Evolutionary conservation across 129 eudicot species (phyloP).

Genomic region (Saposhnikovia divaricata): DNA sequence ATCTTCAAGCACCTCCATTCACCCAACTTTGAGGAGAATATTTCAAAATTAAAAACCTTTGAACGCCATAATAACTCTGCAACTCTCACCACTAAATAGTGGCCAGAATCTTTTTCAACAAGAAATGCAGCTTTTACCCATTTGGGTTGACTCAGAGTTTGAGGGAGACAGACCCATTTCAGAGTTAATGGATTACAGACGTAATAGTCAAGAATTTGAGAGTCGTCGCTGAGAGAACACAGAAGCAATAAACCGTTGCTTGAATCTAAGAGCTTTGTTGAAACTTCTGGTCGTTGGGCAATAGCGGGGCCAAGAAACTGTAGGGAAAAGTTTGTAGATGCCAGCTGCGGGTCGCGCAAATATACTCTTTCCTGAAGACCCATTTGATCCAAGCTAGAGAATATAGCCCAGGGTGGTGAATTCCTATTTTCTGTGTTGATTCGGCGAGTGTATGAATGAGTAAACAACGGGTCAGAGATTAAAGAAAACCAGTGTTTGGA

Average conservation of each 20-base stretch:
- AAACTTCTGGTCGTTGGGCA: background rate
- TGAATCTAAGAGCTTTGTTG: conserved; percentile 1
- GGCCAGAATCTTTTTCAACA: background rate
- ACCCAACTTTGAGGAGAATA: background rate
- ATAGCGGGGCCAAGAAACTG: background rate
- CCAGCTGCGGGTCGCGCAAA: background rate
- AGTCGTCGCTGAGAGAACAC: background rate
- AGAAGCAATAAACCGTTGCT: conserved; percentile 9
- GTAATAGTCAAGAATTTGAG: conserved; percentile 6
- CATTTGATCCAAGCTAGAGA: background rate
- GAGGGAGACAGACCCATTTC: conserved; percentile 9
- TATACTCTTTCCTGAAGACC: conserved; percentile 2
- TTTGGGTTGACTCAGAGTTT: conserved; percentile 2
- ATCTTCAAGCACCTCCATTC: conserved; percentile 3
- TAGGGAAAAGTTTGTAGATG: conserved; percentile 1
- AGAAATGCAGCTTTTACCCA: conserved; percentile 1
- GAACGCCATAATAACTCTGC: background rate
- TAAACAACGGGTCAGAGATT: background rate
- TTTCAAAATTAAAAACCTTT: conserved; percentile 3
- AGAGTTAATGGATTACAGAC: conserved; percentile 9
- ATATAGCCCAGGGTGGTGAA: background rate
- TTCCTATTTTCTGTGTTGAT: background rate
- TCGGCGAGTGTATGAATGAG: background rate
- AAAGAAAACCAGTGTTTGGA: conserved; percentile 7
- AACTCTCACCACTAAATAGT: conserved; percentile 2